phyloP scores from a whole-genome alignment of 1,284 basidiomycete species.

The Ceratobasidium sp. region DNA sequence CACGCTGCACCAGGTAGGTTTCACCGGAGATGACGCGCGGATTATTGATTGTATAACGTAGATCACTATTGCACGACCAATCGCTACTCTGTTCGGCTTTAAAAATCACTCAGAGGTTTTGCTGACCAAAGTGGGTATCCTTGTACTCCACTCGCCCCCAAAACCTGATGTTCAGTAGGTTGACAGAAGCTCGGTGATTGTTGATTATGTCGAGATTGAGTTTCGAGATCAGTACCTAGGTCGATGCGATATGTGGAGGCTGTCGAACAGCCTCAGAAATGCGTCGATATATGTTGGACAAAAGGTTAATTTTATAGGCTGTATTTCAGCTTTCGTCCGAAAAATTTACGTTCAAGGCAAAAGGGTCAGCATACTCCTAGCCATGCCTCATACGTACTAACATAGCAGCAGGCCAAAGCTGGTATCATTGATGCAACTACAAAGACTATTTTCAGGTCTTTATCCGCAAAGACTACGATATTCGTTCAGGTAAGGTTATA shows the following conservation, averaged over 20 bases:
- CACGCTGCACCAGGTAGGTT: slow-evolving; percentile 23
- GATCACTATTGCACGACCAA: slow-evolving; percentile 75
- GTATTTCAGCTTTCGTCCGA: slow-evolving; percentile 80
- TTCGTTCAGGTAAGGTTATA: slow-evolving; percentile 88
- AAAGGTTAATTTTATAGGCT: slow-evolving; percentile 77
- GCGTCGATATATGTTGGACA: slow-evolving; percentile 67
- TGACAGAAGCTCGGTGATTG: slow-evolving; percentile 66
- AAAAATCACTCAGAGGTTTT: slow-evolving; percentile 74
- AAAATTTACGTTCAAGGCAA: slow-evolving; percentile 72
- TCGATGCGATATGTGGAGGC: slow-evolving; percentile 91
- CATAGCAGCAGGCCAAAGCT: slow-evolving; percentile 67
- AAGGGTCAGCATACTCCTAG: slow-evolving; percentile 55
- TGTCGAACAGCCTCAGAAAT: slow-evolving; percentile 70
- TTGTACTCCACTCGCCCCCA: slow-evolving; percentile 17
- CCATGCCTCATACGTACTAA: slow-evolving; percentile 5
- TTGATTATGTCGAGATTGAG: slow-evolving; percentile 85
- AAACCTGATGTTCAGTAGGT: slow-evolving; percentile 58
- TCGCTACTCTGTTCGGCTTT: slow-evolving; percentile 72
- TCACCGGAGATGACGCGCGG: slow-evolving; percentile 1
- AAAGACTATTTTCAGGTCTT: slow-evolving; percentile 87
- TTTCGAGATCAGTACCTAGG: slow-evolving; percentile 94
- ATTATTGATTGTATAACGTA: slow-evolving; percentile 47
- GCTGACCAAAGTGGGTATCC: slow-evolving; percentile 64
- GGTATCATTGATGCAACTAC: slow-evolving; percentile 84
- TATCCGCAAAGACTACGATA: slow-evolving; percentile 89